Evolutionary conservation across 2,329 filamentous ascomycete species (phyloP).

Genomic region (Ceratocystis harringtonii): DNA sequence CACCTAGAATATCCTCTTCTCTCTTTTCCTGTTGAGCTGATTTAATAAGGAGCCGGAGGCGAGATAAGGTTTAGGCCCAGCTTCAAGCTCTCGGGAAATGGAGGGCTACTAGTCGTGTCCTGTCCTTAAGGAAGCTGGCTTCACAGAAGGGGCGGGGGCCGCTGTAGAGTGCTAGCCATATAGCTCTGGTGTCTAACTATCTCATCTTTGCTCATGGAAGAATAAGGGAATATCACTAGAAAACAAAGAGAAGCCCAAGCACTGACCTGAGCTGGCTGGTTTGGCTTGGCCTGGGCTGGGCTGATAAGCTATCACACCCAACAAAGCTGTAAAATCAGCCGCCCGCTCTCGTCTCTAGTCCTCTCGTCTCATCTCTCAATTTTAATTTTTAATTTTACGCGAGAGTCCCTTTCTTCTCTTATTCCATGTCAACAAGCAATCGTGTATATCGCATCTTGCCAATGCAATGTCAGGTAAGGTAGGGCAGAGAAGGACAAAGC

Average conservation of each 20-base stretch:
- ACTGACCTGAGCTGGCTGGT: too few species aligned
- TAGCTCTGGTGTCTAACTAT: too few species aligned
- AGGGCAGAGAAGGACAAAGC: background rate
- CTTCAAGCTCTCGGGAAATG: background rate
- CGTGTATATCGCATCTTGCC: background rate
- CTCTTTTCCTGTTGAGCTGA: background rate
- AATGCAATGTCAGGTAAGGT: background rate
- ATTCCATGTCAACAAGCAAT: background rate
- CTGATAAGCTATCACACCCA: background rate
- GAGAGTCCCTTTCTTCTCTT: background rate
- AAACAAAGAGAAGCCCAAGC: too few species aligned
- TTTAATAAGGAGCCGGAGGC: slow-evolving; percentile 1
- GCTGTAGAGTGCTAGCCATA: too few species aligned
- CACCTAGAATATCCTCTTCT: slow-evolving; percentile 4
- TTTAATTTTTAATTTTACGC: slow-evolving; percentile 3
- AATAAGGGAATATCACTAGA: too few species aligned
- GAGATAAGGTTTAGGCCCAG: background rate
- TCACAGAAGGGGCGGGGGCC: too few species aligned
- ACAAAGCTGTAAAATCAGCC: background rate
- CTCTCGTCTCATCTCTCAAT: background rate
- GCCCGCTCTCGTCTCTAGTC: background rate
- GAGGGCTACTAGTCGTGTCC: too few species aligned
- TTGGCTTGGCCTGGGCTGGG: too few species aligned
- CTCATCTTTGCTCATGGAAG: too few species aligned
- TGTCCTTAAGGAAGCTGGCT: too few species aligned